Percentiles rank a stretch among this genome's conserved stretches.
Conservation (phyloP, 495 filamentous ascomycete genomes). For the Trichoderma parareesei region DNA sequence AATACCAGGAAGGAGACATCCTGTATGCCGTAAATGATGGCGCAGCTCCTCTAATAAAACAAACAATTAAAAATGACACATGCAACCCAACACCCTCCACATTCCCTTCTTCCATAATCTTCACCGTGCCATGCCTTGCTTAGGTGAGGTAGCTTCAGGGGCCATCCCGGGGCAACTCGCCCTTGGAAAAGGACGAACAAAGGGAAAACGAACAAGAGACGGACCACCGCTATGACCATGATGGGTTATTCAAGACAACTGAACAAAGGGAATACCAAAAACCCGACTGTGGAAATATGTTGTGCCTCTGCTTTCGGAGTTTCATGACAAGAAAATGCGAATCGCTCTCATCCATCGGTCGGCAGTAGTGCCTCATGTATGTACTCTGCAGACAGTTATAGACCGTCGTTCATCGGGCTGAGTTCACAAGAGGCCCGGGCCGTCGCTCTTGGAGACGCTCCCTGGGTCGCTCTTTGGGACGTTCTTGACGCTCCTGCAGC, state of each 20-base stretch:
- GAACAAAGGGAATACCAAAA: background rate
- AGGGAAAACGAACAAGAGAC: background rate
- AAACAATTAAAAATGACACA: background rate
- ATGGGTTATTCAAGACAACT: constrained; percentile 4
- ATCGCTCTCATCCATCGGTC: background rate
- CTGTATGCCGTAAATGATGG: background rate
- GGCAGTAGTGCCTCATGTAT: too few species aligned
- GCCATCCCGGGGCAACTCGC: background rate
- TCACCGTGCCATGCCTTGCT: background rate
- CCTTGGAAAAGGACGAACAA: background rate
- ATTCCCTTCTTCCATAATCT: background rate
- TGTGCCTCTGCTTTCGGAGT: background rate
- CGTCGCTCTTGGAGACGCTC: constrained; percentile 20
- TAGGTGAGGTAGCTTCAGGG: background rate
- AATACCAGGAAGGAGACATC: background rate
- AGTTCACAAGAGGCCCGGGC: constrained; percentile 54
- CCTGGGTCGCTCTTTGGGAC: constrained; percentile 9
- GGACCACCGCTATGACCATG: background rate
- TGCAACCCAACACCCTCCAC: background rate
- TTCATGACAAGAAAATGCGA: background rate
- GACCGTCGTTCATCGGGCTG: constrained; percentile 37
- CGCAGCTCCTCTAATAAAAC: background rate
- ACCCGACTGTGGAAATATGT: background rate
- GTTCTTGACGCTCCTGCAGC: background rate
- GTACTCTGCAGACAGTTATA: background rate